These are phyloP conservation scores for Harringtonia aguacate DNA, from an alignment of 2,329 filamentous ascomycete species.

Conservation along the genomic window DNA sequence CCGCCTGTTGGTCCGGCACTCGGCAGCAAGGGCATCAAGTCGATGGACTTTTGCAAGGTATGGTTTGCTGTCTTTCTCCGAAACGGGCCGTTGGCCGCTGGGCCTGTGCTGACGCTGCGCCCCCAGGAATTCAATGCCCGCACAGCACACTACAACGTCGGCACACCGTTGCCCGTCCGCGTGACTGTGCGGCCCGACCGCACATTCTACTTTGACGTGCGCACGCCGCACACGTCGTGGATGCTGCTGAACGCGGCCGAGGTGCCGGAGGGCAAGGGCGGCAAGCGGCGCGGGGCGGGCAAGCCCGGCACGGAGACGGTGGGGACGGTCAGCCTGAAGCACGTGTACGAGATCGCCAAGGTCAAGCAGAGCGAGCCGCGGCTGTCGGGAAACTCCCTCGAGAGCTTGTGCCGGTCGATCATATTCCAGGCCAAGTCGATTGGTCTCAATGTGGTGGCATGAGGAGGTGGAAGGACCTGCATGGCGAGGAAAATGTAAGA, in stretches of 20 bases:
- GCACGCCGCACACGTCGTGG: slow-evolving; percentile 90
- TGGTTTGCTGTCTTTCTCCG: not conserved
- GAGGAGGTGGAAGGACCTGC: slow-evolving; percentile 3
- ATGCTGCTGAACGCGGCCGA: slow-evolving; percentile 77
- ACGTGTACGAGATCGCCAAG: slow-evolving; percentile 94
- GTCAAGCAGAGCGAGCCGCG: slow-evolving; percentile 79
- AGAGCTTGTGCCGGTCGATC: slow-evolving; percentile 62
- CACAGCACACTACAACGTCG: slow-evolving; percentile 71
- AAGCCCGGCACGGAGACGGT: slow-evolving; percentile 67
- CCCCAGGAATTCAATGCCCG: slow-evolving; percentile 92
- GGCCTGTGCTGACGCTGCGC: not conserved
- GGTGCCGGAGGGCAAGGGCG: slow-evolving; percentile 60
- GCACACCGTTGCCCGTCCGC: slow-evolving; percentile 81
- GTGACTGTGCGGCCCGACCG: slow-evolving; percentile 89
- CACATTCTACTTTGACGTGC: slow-evolving; percentile 84
- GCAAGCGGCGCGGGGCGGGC: slow-evolving; percentile 66
- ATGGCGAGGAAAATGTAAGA: not conserved
- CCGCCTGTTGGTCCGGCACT: slow-evolving; percentile 93
- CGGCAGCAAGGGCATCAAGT: slow-evolving; percentile 96
- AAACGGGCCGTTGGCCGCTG: not conserved
- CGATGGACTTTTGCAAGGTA: slow-evolving; percentile 99
- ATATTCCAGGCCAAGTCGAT: slow-evolving; percentile 68
- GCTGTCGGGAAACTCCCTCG: slow-evolving; percentile 58
- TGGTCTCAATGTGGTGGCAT: slow-evolving; percentile 61
- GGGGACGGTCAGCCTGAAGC: slow-evolving; percentile 85